Evolutionary conservation across 768 basidiomycete genomes (phyloP), one percentile per base, ranked within the genome.

Genomic region (Tylopilus felleus): DNA sequence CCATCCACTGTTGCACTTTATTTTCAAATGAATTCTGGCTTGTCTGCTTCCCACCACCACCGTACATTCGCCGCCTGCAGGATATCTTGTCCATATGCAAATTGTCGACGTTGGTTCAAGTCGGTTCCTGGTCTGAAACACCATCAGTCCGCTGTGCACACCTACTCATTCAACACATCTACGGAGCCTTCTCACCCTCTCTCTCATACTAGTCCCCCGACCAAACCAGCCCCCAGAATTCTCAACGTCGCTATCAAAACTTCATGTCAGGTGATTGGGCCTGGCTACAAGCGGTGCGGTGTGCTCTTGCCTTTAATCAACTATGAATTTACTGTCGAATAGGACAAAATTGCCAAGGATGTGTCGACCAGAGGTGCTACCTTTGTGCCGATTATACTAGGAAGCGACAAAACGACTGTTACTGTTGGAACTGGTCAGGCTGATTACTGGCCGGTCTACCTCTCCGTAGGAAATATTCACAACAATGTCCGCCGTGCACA

Each of bases 51-150:
- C 25, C 25, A 27, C 25, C 25, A 27, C 25, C 29, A 33, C 5
- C 21, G 4, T 21, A 5, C 19, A 14, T 28, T 43, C 22, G 14
- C 21, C 8, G 39, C 50, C 6, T 8, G 8, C 16, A 13, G 7
- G 3, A 48, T 56, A 4, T 51, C 56, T 1, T 57, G 51, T 39
- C 17, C 35, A 1, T 28, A 57, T 50, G 43, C 39, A 31, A 47
- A 33, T 27, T 57, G 52, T 31, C 16, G 8, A 12, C 25, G 5
- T 7, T 55, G 54, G 49, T 55, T 55, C 28, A 50, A 45, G 23
- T 33, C 23, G 4, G 13, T 9, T 4, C 10, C 43, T 2, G 44
- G 54, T 5, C n/a, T 55, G 2, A 51, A 51, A 33, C 44, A 28
- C 13, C 54, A 55, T 19, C 38, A 47, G 5, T 46, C 38, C 8